These are phyloP conservation scores for Entrophospora sp. DNA, from an alignment of 192 early-diverging fungal species.

Conservation along the genomic window DNA sequence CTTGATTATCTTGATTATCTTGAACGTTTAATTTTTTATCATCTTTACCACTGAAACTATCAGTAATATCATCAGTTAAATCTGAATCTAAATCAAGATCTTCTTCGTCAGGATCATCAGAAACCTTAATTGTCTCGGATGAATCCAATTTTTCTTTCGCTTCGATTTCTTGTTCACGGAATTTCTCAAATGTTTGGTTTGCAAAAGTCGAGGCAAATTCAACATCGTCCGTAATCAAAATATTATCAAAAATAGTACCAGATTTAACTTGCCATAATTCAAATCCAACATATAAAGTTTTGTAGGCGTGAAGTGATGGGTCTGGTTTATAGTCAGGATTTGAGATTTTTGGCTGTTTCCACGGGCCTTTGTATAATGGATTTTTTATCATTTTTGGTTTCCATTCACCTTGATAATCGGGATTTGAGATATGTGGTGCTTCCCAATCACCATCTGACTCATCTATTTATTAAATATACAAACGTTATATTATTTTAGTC, in stretches of 20 bases:
- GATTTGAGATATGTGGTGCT: conserved; percentile 78
- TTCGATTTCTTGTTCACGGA: conserved; percentile 55
- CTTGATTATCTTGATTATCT: background rate
- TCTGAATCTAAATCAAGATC: background rate
- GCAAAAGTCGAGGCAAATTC: conserved; percentile 69
- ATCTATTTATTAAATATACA: conserved; percentile 19
- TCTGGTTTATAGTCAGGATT: conserved; percentile 94
- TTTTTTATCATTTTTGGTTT: conserved; percentile 72
- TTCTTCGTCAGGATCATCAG: conserved; percentile 13
- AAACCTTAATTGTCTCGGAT: conserved; percentile 16
- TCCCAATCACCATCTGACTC: conserved; percentile 97
- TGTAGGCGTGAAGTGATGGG: conserved; percentile 71
- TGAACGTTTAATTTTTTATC: background rate
- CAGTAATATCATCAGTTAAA: background rate
- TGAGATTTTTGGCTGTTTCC: conserved; percentile 76
- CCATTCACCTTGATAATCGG: conserved; percentile 84
- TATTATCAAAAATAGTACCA: conserved; percentile 87
- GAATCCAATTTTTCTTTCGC: conserved; percentile 55
- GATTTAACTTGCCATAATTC: conserved; percentile 97
- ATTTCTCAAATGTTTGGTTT: conserved; percentile 56
- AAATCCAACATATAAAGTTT: conserved; percentile 79
- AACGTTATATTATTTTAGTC: background rate
- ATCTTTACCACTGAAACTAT: conserved; percentile 6
- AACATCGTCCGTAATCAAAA: conserved; percentile 78
- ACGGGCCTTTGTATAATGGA: conserved; percentile 91